Evolutionary conservation across 306 rosid species (phyloP), one percentile per base, ranked within the genome.

Genomic region (Nissolia schottii): DNA sequence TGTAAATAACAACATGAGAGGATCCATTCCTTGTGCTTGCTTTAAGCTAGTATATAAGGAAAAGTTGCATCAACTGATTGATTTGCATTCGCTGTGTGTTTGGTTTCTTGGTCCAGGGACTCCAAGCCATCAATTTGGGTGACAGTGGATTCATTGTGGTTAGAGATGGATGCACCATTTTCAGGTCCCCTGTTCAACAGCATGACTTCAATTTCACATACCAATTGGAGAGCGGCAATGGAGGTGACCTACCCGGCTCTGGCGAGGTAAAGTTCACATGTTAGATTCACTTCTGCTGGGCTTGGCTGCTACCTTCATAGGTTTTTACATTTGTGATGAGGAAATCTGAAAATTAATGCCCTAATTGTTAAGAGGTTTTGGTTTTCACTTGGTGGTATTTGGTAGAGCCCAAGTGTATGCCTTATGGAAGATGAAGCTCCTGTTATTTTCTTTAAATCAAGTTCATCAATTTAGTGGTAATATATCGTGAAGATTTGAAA

Each of bases 121-220:
- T 95, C 43, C 92, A 80, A 67, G 91, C 97, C 75, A 88, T 95
- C 67, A 91, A 91, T 81, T 86, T 95, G 29, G 96, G 99, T 35
- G 99, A 95, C 82, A 88, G 96, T 71, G 99, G 99, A 64, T 95
- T 95, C 79, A 60, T 88, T 74, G 96, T 95, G 71, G 79, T 95
- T 48, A 81, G 99, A 86, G 93, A 87, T 79, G 99, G 96, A 73
- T 46, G 82, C 82, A 82, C 90, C 63, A 57, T 95, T 75, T 91
- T 89, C 84, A 87, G 62, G 81, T 89, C 97, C 70, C 97, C 87
- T 13, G 87, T 82, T 75, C 96, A 94, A 83, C 97, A 87, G 40
- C 96, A 89, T 67, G 89, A 75, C 77, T 94, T 91, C 89, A 91
- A 94, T 84, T 89, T 86, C 80, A 84, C 96, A 19, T 91, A 86